Conservation (phyloP, 306 rosid genomes). For the Rosa chinensis region DNA sequence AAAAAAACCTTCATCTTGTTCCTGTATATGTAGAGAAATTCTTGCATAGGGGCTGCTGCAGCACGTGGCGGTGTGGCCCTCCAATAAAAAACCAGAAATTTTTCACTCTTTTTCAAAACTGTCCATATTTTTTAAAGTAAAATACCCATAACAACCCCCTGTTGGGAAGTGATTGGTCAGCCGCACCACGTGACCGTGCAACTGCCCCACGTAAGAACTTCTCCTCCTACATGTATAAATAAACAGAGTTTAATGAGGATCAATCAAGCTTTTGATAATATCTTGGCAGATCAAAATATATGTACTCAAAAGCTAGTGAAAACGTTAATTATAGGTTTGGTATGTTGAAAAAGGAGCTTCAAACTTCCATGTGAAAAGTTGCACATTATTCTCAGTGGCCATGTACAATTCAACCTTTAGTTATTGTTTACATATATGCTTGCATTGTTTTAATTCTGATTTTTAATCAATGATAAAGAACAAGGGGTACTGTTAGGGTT, state of each 20-base stretch:
- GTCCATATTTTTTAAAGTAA: no score
- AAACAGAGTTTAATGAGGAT: background rate
- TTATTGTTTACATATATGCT: background rate
- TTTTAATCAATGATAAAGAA: background rate
- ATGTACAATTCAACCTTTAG: background rate
- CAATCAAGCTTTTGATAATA: background rate
- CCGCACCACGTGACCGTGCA: no score
- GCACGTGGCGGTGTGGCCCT: no score
- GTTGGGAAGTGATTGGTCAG: no score
- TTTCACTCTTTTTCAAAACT: no score
- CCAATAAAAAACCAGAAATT: no score
- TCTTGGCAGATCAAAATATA: background rate
- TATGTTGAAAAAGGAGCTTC: background rate
- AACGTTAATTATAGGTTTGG: conserved; percentile 4
- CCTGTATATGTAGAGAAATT: background rate
- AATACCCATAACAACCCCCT: no score
- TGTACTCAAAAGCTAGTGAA: background rate
- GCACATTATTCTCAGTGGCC: background rate
- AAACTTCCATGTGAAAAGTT: background rate
- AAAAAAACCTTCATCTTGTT: background rate
- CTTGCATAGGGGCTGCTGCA: no score
- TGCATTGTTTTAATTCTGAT: background rate
- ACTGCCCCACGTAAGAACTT: no score
- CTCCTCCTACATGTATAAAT: background rate
- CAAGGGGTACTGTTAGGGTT: background rate